phyloP scores from a whole-genome alignment of 2,329 filamentous ascomycete genomes.

The Colletotrichum gloeosporioides region DNA sequence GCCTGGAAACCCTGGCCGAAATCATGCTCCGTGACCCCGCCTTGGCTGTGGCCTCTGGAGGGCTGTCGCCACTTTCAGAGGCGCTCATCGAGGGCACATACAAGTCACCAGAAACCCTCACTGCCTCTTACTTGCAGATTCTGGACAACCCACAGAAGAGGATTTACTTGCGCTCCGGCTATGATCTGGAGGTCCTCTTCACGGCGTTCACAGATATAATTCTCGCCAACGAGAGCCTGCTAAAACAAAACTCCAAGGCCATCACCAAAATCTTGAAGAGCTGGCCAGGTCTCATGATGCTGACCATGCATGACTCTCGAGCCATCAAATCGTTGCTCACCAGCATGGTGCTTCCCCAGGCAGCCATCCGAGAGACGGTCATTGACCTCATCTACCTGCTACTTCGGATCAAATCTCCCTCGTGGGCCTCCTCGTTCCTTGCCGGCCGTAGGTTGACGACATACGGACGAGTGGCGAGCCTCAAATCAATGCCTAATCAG shows the following conservation, averaged over 20 bases:
- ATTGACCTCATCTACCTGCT: conserved; percentile 84
- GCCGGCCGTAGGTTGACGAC: conserved; percentile 92
- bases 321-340: conserved; percentile 79
- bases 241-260: conserved; percentile 91
- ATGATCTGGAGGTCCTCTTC: conserved; percentile 88
- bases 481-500: conserved; percentile 67
- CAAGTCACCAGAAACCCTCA: conserved; percentile 88
- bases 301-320: conserved; percentile 88
- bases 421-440: conserved; percentile 95
- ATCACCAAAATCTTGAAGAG: conserved; percentile 90
- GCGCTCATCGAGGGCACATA: conserved; percentile 90
- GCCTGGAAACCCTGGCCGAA: conserved; percentile 90
- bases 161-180: conserved; percentile 83
- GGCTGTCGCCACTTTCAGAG: conserved; percentile 87
- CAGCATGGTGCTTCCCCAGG: conserved; percentile 65
- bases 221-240: conserved; percentile 59
- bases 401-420: conserved; percentile 87
- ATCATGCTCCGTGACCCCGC: conserved; percentile 86
- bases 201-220: conserved; percentile 90
- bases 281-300: conserved; percentile 88
- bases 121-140: conserved; percentile 86
- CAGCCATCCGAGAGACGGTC: conserved; percentile 72
- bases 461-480: conserved; percentile 89
- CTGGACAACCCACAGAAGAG: conserved; percentile 84
- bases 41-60: conserved; percentile 82